Base-by-base conservation (phyloP, 768 basidiomycete species). In the Heimioporus sp. region DNA sequence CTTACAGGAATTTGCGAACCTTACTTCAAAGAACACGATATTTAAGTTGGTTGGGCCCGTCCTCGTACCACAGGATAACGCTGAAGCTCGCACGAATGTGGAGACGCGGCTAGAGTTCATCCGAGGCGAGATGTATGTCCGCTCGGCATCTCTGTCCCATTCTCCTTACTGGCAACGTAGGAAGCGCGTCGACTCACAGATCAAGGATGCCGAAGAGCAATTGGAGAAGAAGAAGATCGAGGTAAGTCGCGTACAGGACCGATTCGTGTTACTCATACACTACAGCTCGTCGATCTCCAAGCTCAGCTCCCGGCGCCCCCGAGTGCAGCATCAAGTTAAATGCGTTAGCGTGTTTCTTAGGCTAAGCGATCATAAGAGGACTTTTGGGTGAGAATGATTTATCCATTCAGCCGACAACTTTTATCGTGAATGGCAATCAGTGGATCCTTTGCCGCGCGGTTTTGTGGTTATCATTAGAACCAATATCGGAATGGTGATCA, bases 11-110 rank as follows among this genome's bases (percentile, higher is more conserved):
- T 93, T 98, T 64, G 73, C 76, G 16, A 73, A 77, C 28, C 69
- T 98, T 49, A 86, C 85, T 39, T 73, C 84, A 5, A 79, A 84
- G 53, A 96, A 94, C 65, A 79, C 77, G 15, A 81, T 98, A 8
- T 98, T 85, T 77, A 98, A 98, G 74, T 81, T 90, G 30, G 80
- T 96, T 36, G 96, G 96, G 1, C 92, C 93, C 1, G 87, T 95
- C 7, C 80, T 98, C 24, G 85, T 98, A 10, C 82, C 87, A 60
- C 95, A 98, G 71, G 94, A 97, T 58, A 85, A 87, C 62, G 71
- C 71, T 7, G 96, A 97, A 58, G 96, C 94, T 31, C 89, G 88
- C 67, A 74, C 71, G 57, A 97, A 92, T 63, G 90, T 98, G 20
- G 84, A 92, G 60, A 96, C 89, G 43, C 85, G 96, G 10, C 72